A percentile compares a stretch with the other conserved stretches of the same genome.
phyloP scores from a whole-genome alignment of 1,139 yeast species.

The Zygosaccharomyces sapae region DNA sequence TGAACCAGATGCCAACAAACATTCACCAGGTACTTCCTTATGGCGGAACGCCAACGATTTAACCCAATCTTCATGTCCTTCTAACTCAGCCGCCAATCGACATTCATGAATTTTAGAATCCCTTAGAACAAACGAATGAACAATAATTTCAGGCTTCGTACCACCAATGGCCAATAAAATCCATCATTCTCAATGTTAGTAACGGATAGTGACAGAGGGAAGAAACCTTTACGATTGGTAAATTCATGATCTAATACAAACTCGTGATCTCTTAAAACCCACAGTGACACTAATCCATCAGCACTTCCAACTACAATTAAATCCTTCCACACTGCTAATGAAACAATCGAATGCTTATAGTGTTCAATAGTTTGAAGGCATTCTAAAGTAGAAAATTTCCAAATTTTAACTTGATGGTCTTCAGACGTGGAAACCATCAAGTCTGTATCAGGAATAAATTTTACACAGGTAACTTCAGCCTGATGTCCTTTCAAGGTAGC shows the following conservation, averaged over 20 bases:
- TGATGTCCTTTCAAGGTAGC: constrained; percentile 57
- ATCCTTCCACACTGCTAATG: constrained; percentile 38
- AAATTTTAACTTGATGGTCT: constrained; percentile 58
- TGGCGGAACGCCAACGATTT: constrained; percentile 61
- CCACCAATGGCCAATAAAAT: constrained; percentile 76
- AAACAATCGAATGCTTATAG: constrained; percentile 49
- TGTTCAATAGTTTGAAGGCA: constrained; percentile 41
- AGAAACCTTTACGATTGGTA: constrained; percentile 48
- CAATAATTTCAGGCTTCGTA: constrained; percentile 55
- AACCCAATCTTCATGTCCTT: constrained; percentile 95
- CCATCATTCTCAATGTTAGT: constrained; percentile 39
- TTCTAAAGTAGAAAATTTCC: constrained; percentile 43
- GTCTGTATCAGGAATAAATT: constrained; percentile 47
- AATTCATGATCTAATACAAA: constrained; percentile 40
- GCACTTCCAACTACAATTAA: constrained; percentile 62
- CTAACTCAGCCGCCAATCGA: constrained; percentile 48
- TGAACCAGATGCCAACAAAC: constrained; percentile 75
- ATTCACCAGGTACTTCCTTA: constrained; percentile 45
- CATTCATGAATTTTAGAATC: constrained; percentile 27
- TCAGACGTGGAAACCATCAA: constrained; percentile 60
- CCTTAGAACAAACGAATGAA: constrained; percentile 46
- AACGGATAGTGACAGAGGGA: constrained; percentile 61
- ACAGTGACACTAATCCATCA: constrained; percentile 53
- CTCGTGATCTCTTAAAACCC: constrained; percentile 38
- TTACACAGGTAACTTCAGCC: constrained; percentile 56